Evolutionary conservation across 176 grass and related monocot genomes (phyloP).

Genomic region (Oryza glaberrima): DNA sequence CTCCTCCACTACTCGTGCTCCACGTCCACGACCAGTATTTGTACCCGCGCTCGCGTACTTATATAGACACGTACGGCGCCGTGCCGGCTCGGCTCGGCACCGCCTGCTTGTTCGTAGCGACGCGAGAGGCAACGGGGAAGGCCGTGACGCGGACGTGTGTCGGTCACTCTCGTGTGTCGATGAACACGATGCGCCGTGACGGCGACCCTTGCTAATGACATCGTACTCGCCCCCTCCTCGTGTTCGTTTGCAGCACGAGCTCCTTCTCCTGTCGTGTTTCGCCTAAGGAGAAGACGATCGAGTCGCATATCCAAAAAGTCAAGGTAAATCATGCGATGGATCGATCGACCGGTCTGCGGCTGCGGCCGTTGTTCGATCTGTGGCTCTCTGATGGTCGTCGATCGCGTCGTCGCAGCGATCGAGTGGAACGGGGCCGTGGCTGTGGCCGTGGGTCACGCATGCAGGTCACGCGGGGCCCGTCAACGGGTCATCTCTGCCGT

Average conservation of each 20-base stretch:
- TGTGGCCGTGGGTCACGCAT: background rate
- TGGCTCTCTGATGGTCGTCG: background rate
- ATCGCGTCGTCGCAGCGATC: background rate
- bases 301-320: too few species aligned
- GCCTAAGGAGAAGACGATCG: background rate
- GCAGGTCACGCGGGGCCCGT: background rate
- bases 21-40: background rate
- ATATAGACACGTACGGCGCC: background rate
- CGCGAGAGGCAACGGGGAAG: background rate
- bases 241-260: background rate
- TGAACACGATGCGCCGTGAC: constrained; percentile 32
- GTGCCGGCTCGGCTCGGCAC: background rate
- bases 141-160: constrained; percentile 36
- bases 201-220: background rate
- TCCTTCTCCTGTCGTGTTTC: background rate
- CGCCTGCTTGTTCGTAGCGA: background rate
- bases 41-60: background rate
- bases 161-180: background rate
- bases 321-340: background rate
- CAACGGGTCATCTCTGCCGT: background rate
- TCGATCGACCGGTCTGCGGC: background rate
- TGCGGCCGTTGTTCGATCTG: constrained; percentile 15
- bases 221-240: too few species aligned
- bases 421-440: background rate
- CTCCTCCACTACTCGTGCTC: background rate